Conservation (phyloP, 805 yeast species). For the Candida chauliodis region DNA sequence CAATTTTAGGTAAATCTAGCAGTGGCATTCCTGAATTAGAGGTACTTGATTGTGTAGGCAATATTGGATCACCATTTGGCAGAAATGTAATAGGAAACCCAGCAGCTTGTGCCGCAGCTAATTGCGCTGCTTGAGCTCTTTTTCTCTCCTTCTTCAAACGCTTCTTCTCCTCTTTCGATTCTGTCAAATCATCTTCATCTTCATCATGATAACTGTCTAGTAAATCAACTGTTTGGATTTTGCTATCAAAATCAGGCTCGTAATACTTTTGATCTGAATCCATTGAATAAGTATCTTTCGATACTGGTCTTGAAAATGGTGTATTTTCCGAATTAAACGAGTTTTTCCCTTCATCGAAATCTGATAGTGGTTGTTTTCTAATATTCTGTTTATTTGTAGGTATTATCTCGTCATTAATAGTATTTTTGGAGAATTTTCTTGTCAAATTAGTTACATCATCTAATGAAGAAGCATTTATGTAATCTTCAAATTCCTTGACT, state of each 20-base stretch:
- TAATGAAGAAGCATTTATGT: not conserved
- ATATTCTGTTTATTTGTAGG: slow-evolving; percentile 1
- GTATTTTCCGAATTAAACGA: not conserved
- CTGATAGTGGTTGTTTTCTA: slow-evolving; percentile 15
- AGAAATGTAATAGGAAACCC: slow-evolving; percentile 12
- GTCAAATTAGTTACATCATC: slow-evolving; percentile 2
- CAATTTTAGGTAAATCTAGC: too few species aligned
- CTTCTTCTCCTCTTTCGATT: not conserved
- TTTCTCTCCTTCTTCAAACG: slow-evolving; percentile 42
- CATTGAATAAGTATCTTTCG: not conserved
- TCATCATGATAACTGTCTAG: too few species aligned
- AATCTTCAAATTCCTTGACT: slow-evolving; percentile 1
- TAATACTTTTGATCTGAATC: not conserved
- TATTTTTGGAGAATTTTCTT: slow-evolving; percentile 2
- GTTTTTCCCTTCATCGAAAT: not conserved
- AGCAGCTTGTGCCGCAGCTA: slow-evolving; percentile 13
- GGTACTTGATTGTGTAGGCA: too few species aligned
- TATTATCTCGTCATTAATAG: slow-evolving; percentile 2
- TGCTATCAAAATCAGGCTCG: too few species aligned
- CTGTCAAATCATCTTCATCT: not conserved
- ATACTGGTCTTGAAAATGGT: slow-evolving; percentile 1
- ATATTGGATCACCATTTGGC: slow-evolving; percentile 8
- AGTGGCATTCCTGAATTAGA: too few species aligned
- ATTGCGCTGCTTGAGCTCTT: slow-evolving; percentile 11
- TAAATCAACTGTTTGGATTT: too few species aligned